A percentile compares a stretch with the other conserved stretches of the same genome.
phyloP scores from a whole-genome alignment of 2,329 filamentous ascomycete species.

The Diaporthe ampelina region DNA sequence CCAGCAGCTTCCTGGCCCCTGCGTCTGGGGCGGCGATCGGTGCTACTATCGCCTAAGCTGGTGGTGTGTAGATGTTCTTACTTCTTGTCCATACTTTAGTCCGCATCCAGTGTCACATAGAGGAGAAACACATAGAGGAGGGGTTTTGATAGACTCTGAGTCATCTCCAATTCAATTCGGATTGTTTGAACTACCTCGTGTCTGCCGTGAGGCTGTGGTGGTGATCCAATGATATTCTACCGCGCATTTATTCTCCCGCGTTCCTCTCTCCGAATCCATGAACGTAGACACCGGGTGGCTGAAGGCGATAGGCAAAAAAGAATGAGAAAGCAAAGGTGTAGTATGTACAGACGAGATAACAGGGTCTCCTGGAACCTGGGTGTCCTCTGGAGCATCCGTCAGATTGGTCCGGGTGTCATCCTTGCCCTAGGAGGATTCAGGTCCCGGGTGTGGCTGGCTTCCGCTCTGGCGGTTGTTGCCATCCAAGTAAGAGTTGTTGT shows the following conservation, averaged over 20 bases:
- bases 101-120: not conserved
- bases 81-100: slow-evolving; percentile 8
- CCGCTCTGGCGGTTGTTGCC: not conserved
- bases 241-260: not conserved
- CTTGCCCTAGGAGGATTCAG: slow-evolving; percentile 1
- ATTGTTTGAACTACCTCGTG: not conserved
- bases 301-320: no score
- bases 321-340: not conserved
- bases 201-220: not conserved
- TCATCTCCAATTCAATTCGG: not conserved
- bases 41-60: slow-evolving; percentile 51
- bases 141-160: not conserved
- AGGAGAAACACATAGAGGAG: not conserved
- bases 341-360: not conserved
- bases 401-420: not conserved
- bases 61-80: not conserved
- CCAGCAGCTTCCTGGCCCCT: slow-evolving; percentile 59
- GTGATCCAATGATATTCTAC: not conserved
- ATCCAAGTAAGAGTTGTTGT: not conserved
- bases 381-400: slow-evolving; percentile 16
- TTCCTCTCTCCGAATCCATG: no score
- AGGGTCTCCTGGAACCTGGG: not conserved
- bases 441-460: slow-evolving; percentile 1
- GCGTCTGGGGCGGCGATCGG: slow-evolving; percentile 53
- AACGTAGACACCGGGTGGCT: no score